phyloP scores from a whole-genome alignment of 225 moss, liverwort and hornwort species.

The Ulota crispa region DNA sequence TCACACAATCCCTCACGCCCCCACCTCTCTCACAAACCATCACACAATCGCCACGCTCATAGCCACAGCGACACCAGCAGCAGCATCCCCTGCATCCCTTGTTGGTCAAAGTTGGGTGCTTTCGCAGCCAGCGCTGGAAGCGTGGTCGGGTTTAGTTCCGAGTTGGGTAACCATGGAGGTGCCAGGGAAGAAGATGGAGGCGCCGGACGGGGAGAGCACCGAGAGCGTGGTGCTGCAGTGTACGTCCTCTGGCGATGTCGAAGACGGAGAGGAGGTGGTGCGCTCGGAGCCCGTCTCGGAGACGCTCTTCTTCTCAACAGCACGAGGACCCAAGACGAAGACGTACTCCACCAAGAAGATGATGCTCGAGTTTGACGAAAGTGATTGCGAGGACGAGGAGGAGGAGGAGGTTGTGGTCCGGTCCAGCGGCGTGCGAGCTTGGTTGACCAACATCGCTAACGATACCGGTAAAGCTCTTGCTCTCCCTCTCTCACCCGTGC shows the following conservation, averaged over 20 bases:
- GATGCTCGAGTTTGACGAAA: not conserved
- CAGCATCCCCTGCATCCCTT: no score
- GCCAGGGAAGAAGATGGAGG: not conserved
- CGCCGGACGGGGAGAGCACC: slow-evolving; percentile 35
- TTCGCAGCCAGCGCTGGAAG: no score
- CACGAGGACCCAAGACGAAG: not conserved
- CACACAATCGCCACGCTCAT: not conserved
- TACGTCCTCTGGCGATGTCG: slow-evolving; percentile 21
- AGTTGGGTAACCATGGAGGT: slow-evolving; percentile 24
- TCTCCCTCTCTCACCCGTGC: no score
- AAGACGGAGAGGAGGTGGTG: slow-evolving; percentile 37
- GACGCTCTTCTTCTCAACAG: not conserved
- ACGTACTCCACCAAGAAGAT: not conserved
- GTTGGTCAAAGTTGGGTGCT: no score
- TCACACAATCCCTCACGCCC: not conserved
- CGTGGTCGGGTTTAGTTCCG: not conserved
- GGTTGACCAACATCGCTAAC: slow-evolving; percentile 8
- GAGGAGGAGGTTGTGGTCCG: slow-evolving; percentile 12
- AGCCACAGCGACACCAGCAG: no score
- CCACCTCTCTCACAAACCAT: not conserved
- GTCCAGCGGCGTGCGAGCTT: slow-evolving; percentile 10
- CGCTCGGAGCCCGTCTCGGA: not conserved
- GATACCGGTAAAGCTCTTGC: slow-evolving; percentile 17
- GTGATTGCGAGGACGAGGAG: not conserved
- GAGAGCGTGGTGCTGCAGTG: slow-evolving; percentile 57